Evolutionary conservation across 139 green algal species (phyloP).

Genomic region (Diplosphaera chodatii): DNA sequence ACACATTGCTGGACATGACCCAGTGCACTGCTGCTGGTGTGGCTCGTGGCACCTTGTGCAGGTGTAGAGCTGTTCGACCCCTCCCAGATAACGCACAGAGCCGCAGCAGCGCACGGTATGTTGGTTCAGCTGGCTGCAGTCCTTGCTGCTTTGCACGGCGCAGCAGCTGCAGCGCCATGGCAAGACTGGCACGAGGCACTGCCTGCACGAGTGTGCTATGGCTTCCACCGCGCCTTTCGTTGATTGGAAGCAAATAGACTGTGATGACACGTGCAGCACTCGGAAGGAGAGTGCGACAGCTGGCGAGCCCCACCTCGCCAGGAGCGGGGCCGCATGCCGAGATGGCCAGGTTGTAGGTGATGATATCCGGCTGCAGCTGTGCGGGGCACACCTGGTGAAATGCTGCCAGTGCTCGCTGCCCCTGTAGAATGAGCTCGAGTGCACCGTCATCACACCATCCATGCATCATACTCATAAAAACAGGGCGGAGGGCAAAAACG

Average conservation of each 20-base stretch:
- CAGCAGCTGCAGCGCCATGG: slow-evolving; percentile 26
- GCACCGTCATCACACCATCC: too few species aligned
- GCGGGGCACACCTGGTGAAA: slow-evolving; percentile 9
- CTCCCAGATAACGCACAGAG: slow-evolving; percentile 11
- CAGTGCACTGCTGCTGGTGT: too few species aligned
- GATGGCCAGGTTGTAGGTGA: slow-evolving; percentile 33
- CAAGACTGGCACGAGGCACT: too few species aligned
- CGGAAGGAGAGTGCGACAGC: too few species aligned
- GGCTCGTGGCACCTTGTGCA: slow-evolving; percentile 10
- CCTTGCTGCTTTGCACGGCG: slow-evolving; percentile 21
- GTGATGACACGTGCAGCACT: too few species aligned
- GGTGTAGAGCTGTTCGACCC: slow-evolving; percentile 7
- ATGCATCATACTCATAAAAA: too few species aligned
- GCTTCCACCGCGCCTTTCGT: too few species aligned
- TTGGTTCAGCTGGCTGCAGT: slow-evolving; percentile 39
- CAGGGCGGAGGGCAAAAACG: too few species aligned
- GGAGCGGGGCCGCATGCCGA: slow-evolving; percentile 21
- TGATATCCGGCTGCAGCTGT: slow-evolving; percentile 7
- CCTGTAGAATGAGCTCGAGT: too few species aligned
- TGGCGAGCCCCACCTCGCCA: slow-evolving; percentile 2
- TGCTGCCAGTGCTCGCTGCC: not conserved
- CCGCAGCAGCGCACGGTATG: slow-evolving; percentile 36
- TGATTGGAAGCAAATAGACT: too few species aligned
- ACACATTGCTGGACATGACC: too few species aligned
- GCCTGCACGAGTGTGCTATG: too few species aligned